Evolutionary conservation across 306 rosid genomes (phyloP).

Genomic region (Rosa multiflora): DNA sequence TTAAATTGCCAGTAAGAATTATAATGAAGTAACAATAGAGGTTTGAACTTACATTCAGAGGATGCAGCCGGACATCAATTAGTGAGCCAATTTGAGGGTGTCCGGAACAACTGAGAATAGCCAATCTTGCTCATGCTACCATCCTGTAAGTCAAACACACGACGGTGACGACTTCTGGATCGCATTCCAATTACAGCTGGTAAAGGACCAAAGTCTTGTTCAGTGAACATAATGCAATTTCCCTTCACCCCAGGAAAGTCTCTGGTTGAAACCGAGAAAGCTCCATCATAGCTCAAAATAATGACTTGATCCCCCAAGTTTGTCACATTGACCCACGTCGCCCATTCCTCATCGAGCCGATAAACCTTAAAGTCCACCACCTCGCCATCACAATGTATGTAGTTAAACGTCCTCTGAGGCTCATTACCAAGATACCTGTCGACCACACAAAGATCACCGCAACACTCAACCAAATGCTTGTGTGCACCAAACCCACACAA

Average conservation of each 20-base stretch:
- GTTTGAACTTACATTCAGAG: not conserved
- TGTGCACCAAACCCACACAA: conserved; percentile 52
- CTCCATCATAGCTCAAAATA: conserved; percentile 29
- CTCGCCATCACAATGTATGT: not conserved
- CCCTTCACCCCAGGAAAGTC: conserved; percentile 18
- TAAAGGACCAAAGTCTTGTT: conserved; percentile 4
- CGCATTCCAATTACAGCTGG: not conserved
- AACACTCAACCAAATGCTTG: conserved; percentile 62
- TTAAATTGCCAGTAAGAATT: not conserved
- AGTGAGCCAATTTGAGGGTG: conserved; percentile 3
- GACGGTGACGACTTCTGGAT: not conserved
- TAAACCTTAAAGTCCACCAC: conserved; percentile 37
- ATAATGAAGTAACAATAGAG: not conserved
- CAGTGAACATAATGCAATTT: conserved; percentile 34
- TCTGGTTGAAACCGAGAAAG: conserved; percentile 11
- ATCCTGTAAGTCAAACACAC: not conserved
- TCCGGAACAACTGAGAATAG: not conserved
- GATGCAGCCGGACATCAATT: not conserved
- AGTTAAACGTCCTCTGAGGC: not conserved
- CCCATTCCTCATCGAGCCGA: conserved; percentile 36
- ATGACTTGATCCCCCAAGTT: conserved; percentile 31
- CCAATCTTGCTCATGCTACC: conserved; percentile 5
- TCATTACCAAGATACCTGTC: conserved; percentile 37
- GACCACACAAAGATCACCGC: conserved; percentile 53
- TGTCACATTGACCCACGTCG: conserved; percentile 26